Conservation (phyloP, 306 rosid genomes). For the Ochetophila trinervis region DNA sequence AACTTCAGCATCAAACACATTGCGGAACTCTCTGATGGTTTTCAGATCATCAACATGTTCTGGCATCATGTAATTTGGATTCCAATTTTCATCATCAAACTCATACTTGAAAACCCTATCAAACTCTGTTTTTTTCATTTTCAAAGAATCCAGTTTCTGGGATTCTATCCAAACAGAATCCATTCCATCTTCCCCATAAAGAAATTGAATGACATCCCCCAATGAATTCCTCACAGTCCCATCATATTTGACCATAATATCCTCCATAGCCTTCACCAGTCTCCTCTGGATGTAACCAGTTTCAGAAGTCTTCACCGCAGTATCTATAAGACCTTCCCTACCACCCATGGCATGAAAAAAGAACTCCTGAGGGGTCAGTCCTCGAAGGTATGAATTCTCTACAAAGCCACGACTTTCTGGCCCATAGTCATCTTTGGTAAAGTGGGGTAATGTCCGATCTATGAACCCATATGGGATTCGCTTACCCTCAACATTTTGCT, state of each 20-base stretch:
- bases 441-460: slow-evolving; percentile 94
- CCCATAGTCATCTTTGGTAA: slow-evolving; percentile 91
- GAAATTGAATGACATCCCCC: slow-evolving; percentile 98
- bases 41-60: slow-evolving; percentile 95
- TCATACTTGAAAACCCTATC: slow-evolving; percentile 77
- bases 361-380: slow-evolving; percentile 98
- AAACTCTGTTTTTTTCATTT: slow-evolving; percentile 87
- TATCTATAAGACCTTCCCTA: slow-evolving; percentile 99
- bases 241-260: slow-evolving; percentile 98
- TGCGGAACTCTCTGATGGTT: slow-evolving; percentile 91
- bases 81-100: slow-evolving; percentile 93
- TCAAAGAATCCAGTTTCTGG: slow-evolving; percentile 89
- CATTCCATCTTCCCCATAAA: slow-evolving; percentile 99
- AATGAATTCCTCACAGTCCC: slow-evolving; percentile 97
- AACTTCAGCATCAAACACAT: slow-evolving; percentile 96
- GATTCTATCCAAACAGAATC: slow-evolving; percentile 98
- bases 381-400: slow-evolving; percentile 93
- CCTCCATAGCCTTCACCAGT: slow-evolving; percentile 99
- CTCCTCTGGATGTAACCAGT: slow-evolving; percentile 98
- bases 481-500: slow-evolving; percentile 98
- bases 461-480: slow-evolving; percentile 96
- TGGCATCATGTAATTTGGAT: slow-evolving; percentile 88
- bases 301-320: slow-evolving; percentile 98
- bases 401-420: slow-evolving; percentile 99
- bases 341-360: slow-evolving; percentile 99